Base-by-base conservation (phyloP, 352 stramenopile genomes). In the Lagenidium sp. region DNA sequence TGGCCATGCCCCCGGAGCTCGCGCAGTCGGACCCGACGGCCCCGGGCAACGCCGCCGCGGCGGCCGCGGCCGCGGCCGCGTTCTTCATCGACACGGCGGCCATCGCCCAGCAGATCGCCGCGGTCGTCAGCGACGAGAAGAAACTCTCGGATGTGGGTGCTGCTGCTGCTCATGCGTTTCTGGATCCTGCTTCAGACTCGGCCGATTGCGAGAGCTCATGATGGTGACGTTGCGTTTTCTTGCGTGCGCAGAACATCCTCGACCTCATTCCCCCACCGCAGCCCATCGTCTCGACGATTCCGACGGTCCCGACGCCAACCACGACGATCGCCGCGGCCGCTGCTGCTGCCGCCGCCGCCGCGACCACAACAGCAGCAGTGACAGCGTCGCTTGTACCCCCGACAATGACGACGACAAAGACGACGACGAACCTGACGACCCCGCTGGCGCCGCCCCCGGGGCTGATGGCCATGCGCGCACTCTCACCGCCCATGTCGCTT, bases 401-500 rank as follows among this genome's bases (percentile, higher is more conserved):
- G n/a, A n/a, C n/a, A n/a, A n/a, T n/a, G n/a, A n/a, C n/a, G n/a
- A n/a, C n/a, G n/a, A 15, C 35, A 6, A 21, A 40, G 6, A 44
- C 39, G 2, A n/a, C n/a, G n/a, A n/a, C n/a, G n/a, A n/a, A n/a
- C n/a, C 47, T 82, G n/a, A 65, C 59, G 3, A 80, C 63, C 47
- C 71, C 69, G 20, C 43, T 87, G 28, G 71, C 60, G 15, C 75
- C 75, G 4, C 75, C 75, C 6, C 67, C 71, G 0, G 71, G 61
- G 1, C 60, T 87, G 21, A 80, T 87, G 64, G 51, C 42, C 32
- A 69, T 85, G 68, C 75, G 71, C 25, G 71, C 71, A 21, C 55
- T 87, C n/a, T 87, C 75, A 0, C 75, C 75, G 36, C 75, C 75
- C 4, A 82, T 77, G 44, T 85, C 71, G 31, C 35, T 87, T 4